Evolutionary conservation across 768 basidiomycete genomes (phyloP), one percentile per base, ranked within the genome.

Genomic region (Kwoniella botswanensis): DNA sequence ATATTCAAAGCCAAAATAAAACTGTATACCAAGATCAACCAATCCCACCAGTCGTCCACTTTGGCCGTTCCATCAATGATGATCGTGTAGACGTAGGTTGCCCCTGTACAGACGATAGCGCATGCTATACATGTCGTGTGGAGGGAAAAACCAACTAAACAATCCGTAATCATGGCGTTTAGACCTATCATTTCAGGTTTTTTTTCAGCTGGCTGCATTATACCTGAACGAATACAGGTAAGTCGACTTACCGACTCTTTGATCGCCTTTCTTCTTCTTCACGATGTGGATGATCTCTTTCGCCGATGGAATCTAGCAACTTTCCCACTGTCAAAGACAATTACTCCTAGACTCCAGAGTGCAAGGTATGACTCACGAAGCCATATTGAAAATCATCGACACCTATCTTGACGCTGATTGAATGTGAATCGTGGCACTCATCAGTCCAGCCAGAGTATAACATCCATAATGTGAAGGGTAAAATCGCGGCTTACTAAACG

Each of bases 21-120:
- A 22, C 57, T n/a, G 26, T 67, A 67, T 4, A 67, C 24, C 57
- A 67, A 21, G 43, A 67, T 53, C 29, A 67, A 26, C 66, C 66
- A 67, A 21, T 67, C 59, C 66, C 56, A 59, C 46, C 56, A 50
- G 50, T 59, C 26, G 17, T 60, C 66, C 5, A 67, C 44, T 22
- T 60, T 59, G 18, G 54, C 44, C 1, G 66, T 50, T 11, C 59
- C 46, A 46, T 67, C 66, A n/a, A 52, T 50, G 43, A 58, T 44
- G 17, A 26, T 50, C 5, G 57, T 52, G n/a, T 67, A 67, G 7
- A 60, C 52, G 26, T 46, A 67, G 6, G 66, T 67, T 6, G 52
- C 7, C 10, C 26, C 66, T 12, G 58, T 35, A 17, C 57, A 58
- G 10, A 67, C 24, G 1, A 67, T 29, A 12, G 66, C 66, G 50